Base-by-base conservation (phyloP, 208 protist genomes). In the Acanthamoeba castellanii region DNA sequence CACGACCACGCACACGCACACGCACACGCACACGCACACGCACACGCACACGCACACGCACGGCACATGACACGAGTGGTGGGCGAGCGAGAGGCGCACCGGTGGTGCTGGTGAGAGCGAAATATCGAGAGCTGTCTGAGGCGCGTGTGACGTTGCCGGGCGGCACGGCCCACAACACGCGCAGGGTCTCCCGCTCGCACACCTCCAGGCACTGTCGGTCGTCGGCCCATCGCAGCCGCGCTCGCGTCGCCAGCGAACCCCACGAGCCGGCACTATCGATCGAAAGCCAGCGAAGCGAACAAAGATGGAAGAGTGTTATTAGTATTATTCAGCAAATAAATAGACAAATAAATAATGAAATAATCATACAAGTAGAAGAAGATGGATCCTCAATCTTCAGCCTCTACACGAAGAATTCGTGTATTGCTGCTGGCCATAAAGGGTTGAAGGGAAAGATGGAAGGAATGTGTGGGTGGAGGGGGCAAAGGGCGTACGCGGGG, bases 111-210 rank as follows among this genome's bases (percentile, higher is more conserved):
- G 68, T 76, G 68, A 76, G 30, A 42, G 68, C 68, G 18, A 76
- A 76, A 20, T 76, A 76, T 76, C 68, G 68, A 3, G 68, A 76
- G 68, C 68, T 76, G 30, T 76, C 68, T 7, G 68, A 32, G 34
- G 68, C 68, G 34, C 68, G 68, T 1, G 30, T 22, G 68, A 76
- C 18, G 68, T 76, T 76, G 68, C 68, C 30, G 4, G 68, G n/a
- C 14, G 68, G 68, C 30, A 76, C 68, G 68, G 68, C 68, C 68
- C 68, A 76, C 11, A 76, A 22, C 68, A 76, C 68, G 68, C 68
- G 68, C 68, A 76, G 14, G 68, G 30, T 42, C 68, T 76, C 68
- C 14, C 68, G 68, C 68, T 76, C 68, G 30, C 68, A 76, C 68
- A 76, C 68, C 68, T 76, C 68, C 68, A 32, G 14, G 18, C 68